These are phyloP conservation scores for Trichoderma aggressivum DNA, from an alignment of 2,329 filamentous ascomycete genomes.

Conservation along the genomic window DNA sequence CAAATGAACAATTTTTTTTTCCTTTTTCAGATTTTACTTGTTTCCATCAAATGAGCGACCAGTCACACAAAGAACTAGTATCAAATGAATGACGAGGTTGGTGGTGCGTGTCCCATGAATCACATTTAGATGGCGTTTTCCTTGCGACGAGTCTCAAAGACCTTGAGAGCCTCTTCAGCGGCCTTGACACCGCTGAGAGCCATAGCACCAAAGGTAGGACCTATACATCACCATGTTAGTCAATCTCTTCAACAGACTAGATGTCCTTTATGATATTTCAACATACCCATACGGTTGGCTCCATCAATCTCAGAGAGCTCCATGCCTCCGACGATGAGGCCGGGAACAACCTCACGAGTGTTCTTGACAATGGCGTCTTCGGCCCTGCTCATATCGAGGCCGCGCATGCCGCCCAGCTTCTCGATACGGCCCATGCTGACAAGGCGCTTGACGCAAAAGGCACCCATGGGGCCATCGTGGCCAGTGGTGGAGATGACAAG, in stretches of 20 bases:
- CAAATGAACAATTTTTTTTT: neutral
- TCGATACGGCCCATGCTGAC: slow-evolving; percentile 83
- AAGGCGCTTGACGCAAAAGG: slow-evolving; percentile 86
- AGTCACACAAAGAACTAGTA: slow-evolving; percentile 3
- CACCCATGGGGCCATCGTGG: slow-evolving; percentile 86
- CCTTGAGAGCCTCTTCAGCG: slow-evolving; percentile 76
- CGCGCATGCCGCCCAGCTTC: slow-evolving; percentile 86
- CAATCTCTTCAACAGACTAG: too few relatives aligned
- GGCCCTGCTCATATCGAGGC: slow-evolving; percentile 85
- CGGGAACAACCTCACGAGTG: slow-evolving; percentile 82
- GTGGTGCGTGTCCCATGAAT: neutral
- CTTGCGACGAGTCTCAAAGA: slow-evolving; percentile 74
- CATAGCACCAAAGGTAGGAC: slow-evolving; percentile 86
- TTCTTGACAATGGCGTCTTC: slow-evolving; percentile 93
- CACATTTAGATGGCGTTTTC: slow-evolving; percentile 55
- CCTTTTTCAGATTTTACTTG: slow-evolving; percentile 11
- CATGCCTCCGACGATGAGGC: slow-evolving; percentile 92
- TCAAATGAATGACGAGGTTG: slow-evolving; percentile 1
- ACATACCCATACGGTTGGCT: slow-evolving; percentile 78
- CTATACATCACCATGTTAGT: slow-evolving; percentile 28
- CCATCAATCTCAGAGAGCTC: slow-evolving; percentile 88
- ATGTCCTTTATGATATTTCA: accelerated
- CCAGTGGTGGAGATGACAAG: slow-evolving; percentile 86
- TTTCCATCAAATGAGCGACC: slow-evolving; percentile 11
- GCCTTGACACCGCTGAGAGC: slow-evolving; percentile 83